Evolutionary conservation across 148 eudicot genomes (phyloP).

Genomic region (Arctostaphylos glauca): DNA sequence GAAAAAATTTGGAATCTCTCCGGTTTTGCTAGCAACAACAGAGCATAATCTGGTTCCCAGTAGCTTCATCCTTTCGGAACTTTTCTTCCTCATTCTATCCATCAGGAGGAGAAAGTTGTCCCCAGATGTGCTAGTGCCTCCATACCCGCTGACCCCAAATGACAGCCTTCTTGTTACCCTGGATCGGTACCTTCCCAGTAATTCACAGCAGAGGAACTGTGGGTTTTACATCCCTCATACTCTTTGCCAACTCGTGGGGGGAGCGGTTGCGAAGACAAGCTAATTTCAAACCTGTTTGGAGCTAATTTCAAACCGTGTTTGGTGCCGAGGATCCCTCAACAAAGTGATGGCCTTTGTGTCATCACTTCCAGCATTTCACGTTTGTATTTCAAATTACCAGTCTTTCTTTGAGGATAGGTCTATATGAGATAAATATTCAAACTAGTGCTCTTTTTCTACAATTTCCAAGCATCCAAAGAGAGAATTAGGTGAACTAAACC

Average conservation of each 20-base stretch:
- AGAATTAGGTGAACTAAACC: neutral
- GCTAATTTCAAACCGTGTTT: neutral
- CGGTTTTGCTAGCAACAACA: neutral
- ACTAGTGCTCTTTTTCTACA: neutral
- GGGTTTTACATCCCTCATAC: neutral
- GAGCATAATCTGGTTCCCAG: neutral
- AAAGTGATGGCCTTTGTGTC: neutral
- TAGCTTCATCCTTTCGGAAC: neutral
- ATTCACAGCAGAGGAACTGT: neutral
- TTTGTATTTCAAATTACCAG: neutral
- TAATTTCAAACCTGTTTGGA: neutral
- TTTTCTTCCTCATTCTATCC: neutral
- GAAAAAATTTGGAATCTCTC: neutral
- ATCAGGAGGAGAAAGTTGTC: neutral
- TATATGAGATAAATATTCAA: neutral
- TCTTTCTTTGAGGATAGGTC: neutral
- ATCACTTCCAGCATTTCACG: neutral
- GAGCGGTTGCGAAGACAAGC: neutral
- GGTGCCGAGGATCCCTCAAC: neutral
- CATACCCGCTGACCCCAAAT: too few species aligned
- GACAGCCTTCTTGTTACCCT: neutral
- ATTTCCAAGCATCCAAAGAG: neutral
- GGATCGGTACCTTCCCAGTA: neutral
- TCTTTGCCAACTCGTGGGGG: neutral
- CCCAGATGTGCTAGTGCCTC: too few species aligned